These are phyloP conservation scores for Rutidosis leptorrhynchoides DNA, from an alignment of 129 eudicot genomes.

Conservation along the genomic window DNA sequence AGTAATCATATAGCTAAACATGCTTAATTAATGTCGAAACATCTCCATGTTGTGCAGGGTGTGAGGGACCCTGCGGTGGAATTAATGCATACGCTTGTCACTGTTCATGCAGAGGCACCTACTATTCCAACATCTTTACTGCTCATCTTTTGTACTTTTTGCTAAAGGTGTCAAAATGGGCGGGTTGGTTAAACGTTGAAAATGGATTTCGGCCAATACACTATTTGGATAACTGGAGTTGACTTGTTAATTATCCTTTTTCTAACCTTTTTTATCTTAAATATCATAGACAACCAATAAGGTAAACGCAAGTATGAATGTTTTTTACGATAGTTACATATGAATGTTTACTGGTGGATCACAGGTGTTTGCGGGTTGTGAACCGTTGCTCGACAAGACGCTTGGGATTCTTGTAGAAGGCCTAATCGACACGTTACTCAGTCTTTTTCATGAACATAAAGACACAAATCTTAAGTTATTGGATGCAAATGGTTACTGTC, in stretches of 20 bases:
- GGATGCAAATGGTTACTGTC: constrained; percentile 93
- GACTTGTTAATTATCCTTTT: too few species aligned
- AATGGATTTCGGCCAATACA: not conserved
- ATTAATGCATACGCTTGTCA: constrained; percentile 73
- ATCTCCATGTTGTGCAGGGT: constrained; percentile 45
- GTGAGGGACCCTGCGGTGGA: constrained; percentile 90
- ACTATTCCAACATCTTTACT: not conserved
- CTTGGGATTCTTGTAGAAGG: constrained; percentile 97
- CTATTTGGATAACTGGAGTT: too few species aligned
- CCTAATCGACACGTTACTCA: constrained; percentile 69
- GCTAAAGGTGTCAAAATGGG: not conserved
- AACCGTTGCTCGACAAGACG: constrained; percentile 80
- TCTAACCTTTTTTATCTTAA: too few species aligned
- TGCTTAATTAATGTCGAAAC: constrained; percentile 13
- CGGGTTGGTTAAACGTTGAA: not conserved
- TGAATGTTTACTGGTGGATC: constrained; percentile 3
- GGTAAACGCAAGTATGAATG: not conserved
- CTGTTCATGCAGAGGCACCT: constrained; percentile 90
- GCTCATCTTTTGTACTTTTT: not conserved
- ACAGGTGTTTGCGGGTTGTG: constrained; percentile 87
- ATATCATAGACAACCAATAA: too few species aligned
- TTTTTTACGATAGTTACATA: too few species aligned
- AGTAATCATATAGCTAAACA: not conserved
- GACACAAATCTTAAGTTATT: constrained; percentile 54
- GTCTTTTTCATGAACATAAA: constrained; percentile 71